Percentiles rank a stretch among this genome's conserved stretches.
phyloP scores from a whole-genome alignment of 164 flowering plant species.

The Nymphaea colorata region DNA sequence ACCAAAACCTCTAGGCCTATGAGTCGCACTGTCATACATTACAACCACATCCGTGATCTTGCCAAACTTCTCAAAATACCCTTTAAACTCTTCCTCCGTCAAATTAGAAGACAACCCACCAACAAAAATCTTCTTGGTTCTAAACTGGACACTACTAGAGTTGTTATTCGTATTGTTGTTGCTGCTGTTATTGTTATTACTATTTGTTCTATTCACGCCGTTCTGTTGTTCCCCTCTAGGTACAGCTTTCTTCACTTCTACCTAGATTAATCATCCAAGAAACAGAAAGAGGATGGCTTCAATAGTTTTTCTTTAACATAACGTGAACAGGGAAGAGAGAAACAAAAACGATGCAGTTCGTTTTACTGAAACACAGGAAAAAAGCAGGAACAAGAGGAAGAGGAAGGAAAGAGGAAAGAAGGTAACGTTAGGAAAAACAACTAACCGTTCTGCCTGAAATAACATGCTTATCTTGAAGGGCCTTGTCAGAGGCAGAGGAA shows the following conservation, averaged over 20 bases:
- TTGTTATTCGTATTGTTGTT: not conserved
- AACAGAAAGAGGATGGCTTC: not conserved
- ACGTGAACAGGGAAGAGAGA: not conserved
- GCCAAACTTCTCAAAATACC: constrained; percentile 58
- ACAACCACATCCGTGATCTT: constrained; percentile 55
- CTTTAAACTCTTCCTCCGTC: constrained; percentile 48
- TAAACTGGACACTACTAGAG: constrained; percentile 17
- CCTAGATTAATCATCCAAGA: constrained; percentile 25
- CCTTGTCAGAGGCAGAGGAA: constrained; percentile 33
- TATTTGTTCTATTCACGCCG: constrained; percentile 9
- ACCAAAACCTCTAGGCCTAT: constrained; percentile 69
- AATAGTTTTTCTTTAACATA: too few species aligned
- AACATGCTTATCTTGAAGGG: constrained; percentile 43
- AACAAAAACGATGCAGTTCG: not conserved
- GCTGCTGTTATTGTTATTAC: not conserved
- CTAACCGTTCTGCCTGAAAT: constrained; percentile 50
- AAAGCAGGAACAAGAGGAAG: not conserved
- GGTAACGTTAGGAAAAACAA: not conserved
- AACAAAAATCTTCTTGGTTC: constrained; percentile 66
- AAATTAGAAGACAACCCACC: constrained; percentile 61
- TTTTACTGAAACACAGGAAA: too few species aligned
- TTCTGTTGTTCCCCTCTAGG: constrained; percentile 32
- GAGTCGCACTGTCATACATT: constrained; percentile 51
- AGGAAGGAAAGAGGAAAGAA: not conserved
- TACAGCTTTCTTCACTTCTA: constrained; percentile 61